These are phyloP conservation scores for Chlorella ohadii DNA, from an alignment of 139 green algal species.

Conservation along the genomic window DNA sequence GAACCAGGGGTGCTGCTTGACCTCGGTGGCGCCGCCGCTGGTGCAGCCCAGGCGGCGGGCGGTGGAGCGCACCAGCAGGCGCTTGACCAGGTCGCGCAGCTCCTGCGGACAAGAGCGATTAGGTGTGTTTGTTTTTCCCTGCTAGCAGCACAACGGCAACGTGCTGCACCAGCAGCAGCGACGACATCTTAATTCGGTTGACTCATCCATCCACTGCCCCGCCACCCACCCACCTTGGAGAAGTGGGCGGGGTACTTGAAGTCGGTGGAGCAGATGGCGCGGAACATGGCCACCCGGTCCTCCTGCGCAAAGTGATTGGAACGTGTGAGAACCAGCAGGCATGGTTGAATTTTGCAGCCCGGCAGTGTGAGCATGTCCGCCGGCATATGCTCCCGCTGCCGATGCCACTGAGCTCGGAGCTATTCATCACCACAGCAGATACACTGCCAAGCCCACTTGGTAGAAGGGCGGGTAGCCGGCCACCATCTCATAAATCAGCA, in stretches of 20 bases:
- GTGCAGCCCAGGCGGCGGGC: constrained; percentile 73
- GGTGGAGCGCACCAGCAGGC: constrained; percentile 79
- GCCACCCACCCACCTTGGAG: constrained; percentile 60
- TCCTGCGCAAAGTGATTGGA: constrained; percentile 51
- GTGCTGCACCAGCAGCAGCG: too few species aligned
- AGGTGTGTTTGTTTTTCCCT: too few species aligned
- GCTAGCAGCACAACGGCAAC: too few species aligned
- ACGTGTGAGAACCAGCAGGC: too few species aligned
- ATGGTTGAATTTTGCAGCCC: too few species aligned
- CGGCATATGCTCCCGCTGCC: too few species aligned
- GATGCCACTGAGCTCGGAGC: too few species aligned
- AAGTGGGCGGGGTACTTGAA: constrained; percentile 76
- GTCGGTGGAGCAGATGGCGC: constrained; percentile 74
- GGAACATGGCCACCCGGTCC: constrained; percentile 88
- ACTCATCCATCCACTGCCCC: too few species aligned
- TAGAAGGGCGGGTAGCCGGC: constrained; percentile 89
- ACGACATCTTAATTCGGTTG: too few species aligned
- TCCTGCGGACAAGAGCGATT: constrained; percentile 51
- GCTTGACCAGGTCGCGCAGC: constrained; percentile 77
- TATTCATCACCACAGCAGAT: too few species aligned
- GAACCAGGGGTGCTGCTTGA: constrained; percentile 94
- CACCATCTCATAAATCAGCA: constrained; percentile 93
- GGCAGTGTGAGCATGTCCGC: too few species aligned
- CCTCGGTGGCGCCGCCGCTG: constrained; percentile 65
- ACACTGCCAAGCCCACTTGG: constrained; percentile 23